phyloP scores from a whole-genome alignment of 2,329 filamentous ascomycete genomes.

The Ascochyta lentis region DNA sequence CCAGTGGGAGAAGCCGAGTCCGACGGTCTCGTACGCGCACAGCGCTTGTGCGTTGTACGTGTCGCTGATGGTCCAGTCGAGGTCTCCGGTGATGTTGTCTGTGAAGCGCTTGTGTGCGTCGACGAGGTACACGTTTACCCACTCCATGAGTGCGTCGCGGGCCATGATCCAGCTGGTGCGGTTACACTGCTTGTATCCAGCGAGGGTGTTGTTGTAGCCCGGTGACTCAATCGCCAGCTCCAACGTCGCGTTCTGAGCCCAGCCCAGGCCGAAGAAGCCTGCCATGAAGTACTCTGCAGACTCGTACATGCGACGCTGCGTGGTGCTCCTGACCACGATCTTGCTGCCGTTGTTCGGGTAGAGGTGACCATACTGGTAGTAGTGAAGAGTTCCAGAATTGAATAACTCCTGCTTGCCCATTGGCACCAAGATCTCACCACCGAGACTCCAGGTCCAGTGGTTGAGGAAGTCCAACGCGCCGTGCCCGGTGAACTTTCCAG shows the following conservation, averaged over 20 bases:
- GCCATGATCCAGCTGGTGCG: slow-evolving; percentile 61
- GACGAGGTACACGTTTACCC: slow-evolving; percentile 69
- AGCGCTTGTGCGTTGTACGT: slow-evolving; percentile 71
- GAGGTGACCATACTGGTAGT: slow-evolving; percentile 74
- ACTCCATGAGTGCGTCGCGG: slow-evolving; percentile 61
- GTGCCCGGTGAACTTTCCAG: slow-evolving; percentile 61
- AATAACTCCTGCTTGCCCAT: slow-evolving; percentile 76
- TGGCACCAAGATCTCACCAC: slow-evolving; percentile 74
- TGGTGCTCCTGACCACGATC: slow-evolving; percentile 76
- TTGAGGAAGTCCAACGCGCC: slow-evolving; percentile 71
- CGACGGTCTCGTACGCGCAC: slow-evolving; percentile 80
- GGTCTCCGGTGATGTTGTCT: slow-evolving; percentile 53
- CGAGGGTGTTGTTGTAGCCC: slow-evolving; percentile 73
- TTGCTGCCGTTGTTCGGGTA: slow-evolving; percentile 73
- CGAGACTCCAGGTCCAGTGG: slow-evolving; percentile 72
- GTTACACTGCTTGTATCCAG: slow-evolving; percentile 70
- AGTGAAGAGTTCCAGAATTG: slow-evolving; percentile 72
- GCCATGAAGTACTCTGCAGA: slow-evolving; percentile 79
- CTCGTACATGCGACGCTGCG: slow-evolving; percentile 79
- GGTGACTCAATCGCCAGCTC: slow-evolving; percentile 71
- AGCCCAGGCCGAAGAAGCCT: slow-evolving; percentile 79
- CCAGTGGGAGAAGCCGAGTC: slow-evolving; percentile 76
- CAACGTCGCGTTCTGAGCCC: slow-evolving; percentile 75
- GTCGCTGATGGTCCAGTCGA: slow-evolving; percentile 46
- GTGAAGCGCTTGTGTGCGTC: slow-evolving; percentile 69